phyloP scores from a whole-genome alignment of 352 stramenopile species.

The Phytophthora pluvialis region DNA sequence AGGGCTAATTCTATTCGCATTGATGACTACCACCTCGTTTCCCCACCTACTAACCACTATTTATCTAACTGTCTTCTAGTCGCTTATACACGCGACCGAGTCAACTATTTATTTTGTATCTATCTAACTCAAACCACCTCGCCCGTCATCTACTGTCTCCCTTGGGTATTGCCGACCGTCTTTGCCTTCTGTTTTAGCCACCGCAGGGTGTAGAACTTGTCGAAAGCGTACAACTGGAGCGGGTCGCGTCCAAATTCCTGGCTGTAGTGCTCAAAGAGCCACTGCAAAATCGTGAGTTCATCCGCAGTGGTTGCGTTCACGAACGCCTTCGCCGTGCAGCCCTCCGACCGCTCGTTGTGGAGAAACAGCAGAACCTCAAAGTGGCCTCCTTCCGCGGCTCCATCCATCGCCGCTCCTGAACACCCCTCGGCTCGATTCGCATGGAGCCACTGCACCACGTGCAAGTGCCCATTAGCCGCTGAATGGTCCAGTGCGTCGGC shows the following conservation, averaged over 20 bases:
- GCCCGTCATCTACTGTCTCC: slow-evolving; percentile 3
- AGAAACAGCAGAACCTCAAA: slow-evolving; percentile 51
- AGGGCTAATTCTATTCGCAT: slow-evolving; percentile 11
- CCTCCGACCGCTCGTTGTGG: slow-evolving; percentile 20
- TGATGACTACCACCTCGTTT: neutral
- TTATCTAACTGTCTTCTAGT: slow-evolving; percentile 10
- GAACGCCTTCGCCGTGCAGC: slow-evolving; percentile 35
- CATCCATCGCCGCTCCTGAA: slow-evolving; percentile 35
- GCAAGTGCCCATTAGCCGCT: slow-evolving; percentile 19
- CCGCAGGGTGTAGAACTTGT: slow-evolving; percentile 45
- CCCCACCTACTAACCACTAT: slow-evolving; percentile 11
- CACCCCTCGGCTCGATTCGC: slow-evolving; percentile 32
- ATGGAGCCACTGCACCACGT: slow-evolving; percentile 38
- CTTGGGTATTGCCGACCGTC: slow-evolving; percentile 2
- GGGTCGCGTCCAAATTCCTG: slow-evolving; percentile 35
- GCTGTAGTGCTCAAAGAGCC: slow-evolving; percentile 42
- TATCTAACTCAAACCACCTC: slow-evolving; percentile 6
- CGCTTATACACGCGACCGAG: slow-evolving; percentile 28
- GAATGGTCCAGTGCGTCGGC: slow-evolving; percentile 36
- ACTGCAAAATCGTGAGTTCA: slow-evolving; percentile 46
- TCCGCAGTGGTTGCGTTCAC: slow-evolving; percentile 43
- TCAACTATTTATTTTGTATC: slow-evolving; percentile 3
- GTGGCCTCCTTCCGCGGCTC: slow-evolving; percentile 29
- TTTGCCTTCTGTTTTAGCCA: slow-evolving; percentile 40
- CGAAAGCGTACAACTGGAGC: slow-evolving; percentile 41